phyloP scores from a whole-genome alignment of 805 yeast genomes.

The Ogataea nonfermentans region DNA sequence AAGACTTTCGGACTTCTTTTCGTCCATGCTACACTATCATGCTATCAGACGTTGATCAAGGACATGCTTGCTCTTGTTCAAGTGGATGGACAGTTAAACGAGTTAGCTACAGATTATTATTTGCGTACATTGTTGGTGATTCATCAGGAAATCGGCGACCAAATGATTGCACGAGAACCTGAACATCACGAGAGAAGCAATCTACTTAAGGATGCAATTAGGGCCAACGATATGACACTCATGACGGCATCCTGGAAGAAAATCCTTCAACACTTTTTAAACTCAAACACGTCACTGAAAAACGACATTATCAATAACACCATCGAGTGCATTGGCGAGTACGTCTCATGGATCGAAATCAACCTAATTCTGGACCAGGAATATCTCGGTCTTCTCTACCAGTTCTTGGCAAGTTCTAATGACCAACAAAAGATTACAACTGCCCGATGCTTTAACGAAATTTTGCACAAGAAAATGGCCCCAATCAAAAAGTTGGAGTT shows the following conservation, averaged over 20 bases:
- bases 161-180: slow-evolving; percentile 69
- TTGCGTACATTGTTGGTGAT: slow-evolving; percentile 69
- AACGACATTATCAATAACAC: slow-evolving; percentile 54
- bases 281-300: slow-evolving; percentile 26
- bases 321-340: slow-evolving; percentile 72
- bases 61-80: slow-evolving; percentile 44
- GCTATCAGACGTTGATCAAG: slow-evolving; percentile 51
- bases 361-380: slow-evolving; percentile 63
- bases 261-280: slow-evolving; percentile 42
- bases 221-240: slow-evolving; percentile 69
- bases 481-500: slow-evolving; percentile 59
- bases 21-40: slow-evolving; percentile 43
- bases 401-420: slow-evolving; percentile 41
- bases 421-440: slow-evolving; percentile 57
- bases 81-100: slow-evolving; percentile 33
- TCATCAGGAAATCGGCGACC: slow-evolving; percentile 93
- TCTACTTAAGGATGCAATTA: slow-evolving; percentile 74
- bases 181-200: slow-evolving; percentile 63
- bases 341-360: slow-evolving; percentile 92
- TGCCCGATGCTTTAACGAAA: slow-evolving; percentile 51
- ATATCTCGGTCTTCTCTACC: slow-evolving; percentile 56
- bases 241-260: slow-evolving; percentile 68
- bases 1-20: slow-evolving; percentile 54
- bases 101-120: slow-evolving; percentile 64
- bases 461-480: slow-evolving; percentile 58